Evolutionary conservation across 768 basidiomycete species (phyloP).

Genomic region (Psilocybe cubensis): DNA sequence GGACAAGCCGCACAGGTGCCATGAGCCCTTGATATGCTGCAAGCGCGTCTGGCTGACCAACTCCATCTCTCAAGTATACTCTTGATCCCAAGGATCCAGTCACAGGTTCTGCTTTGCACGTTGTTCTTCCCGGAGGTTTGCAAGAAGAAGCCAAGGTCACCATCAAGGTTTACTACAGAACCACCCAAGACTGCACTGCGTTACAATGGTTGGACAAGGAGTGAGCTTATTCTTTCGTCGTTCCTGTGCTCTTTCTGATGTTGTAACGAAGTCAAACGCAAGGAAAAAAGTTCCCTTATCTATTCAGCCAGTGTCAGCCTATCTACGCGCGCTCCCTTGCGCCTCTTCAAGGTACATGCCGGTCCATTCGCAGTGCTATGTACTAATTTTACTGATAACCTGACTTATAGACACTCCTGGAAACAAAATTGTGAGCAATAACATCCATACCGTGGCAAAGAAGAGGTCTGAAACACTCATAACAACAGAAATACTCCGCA

Average conservation of each 20-base stretch:
- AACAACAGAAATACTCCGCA: slow-evolving; percentile 78
- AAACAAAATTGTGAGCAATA: slow-evolving; percentile 69
- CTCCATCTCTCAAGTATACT: slow-evolving; percentile 43
- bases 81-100: slow-evolving; percentile 63
- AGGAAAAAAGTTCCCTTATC: slow-evolving; percentile 80
- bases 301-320: slow-evolving; percentile 94
- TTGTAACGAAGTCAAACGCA: slow-evolving; percentile 69
- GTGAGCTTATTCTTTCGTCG: slow-evolving; percentile 41
- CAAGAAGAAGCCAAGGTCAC: slow-evolving; percentile 49
- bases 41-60: background rate
- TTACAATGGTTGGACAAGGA: slow-evolving; percentile 89
- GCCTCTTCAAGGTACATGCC: slow-evolving; percentile 70
- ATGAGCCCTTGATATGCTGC: slow-evolving; percentile 6
- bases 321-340: slow-evolving; percentile 83
- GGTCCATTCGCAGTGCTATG: background rate
- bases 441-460: background rate
- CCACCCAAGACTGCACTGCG: slow-evolving; percentile 75
- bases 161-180: slow-evolving; percentile 68
- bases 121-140: slow-evolving; percentile 52
- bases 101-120: slow-evolving; percentile 77
- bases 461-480: background rate
- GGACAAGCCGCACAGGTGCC: slow-evolving; percentile 52
- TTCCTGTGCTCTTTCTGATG: too few species aligned
- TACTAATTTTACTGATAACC: background rate
- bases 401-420: slow-evolving; percentile 73